phyloP scores from a whole-genome alignment of 2,329 filamentous ascomycete species.

The Diatrype stigma region DNA sequence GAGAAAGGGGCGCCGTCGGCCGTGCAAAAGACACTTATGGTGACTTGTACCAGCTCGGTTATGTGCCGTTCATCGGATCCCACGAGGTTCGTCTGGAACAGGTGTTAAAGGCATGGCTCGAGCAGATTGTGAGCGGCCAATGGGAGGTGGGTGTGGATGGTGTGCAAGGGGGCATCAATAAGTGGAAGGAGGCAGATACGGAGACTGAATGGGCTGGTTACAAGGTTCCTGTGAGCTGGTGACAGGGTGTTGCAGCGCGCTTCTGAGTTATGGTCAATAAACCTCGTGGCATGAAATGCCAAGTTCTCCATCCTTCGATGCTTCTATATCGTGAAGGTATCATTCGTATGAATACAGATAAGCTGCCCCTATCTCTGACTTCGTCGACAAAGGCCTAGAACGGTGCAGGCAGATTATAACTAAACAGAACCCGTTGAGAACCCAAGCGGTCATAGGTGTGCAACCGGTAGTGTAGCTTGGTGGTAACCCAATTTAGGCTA shows the following conservation, averaged over 20 bases:
- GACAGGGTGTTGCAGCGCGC: slow-evolving; percentile 21
- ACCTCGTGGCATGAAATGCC: too few relatives aligned
- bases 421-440: too few relatives aligned
- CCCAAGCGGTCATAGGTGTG: too few relatives aligned
- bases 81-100: slow-evolving; percentile 16
- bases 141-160: slow-evolving; percentile 22
- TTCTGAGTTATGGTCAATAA: too few relatives aligned
- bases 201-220: slow-evolving; percentile 13
- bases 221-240: slow-evolving; percentile 25
- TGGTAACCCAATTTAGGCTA: neutral
- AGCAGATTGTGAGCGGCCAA: slow-evolving; percentile 21
- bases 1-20: neutral
- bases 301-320: too few relatives aligned
- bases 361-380: too few relatives aligned
- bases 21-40: neutral
- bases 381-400: too few relatives aligned
- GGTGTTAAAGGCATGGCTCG: slow-evolving; percentile 23
- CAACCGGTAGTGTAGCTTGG: neutral
- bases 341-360: too few relatives aligned
- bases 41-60: slow-evolving; percentile 13
- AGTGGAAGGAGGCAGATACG: slow-evolving; percentile 26
- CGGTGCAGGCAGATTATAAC: too few relatives aligned
- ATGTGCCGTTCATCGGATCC: slow-evolving; percentile 9
- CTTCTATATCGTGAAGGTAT: too few relatives aligned
- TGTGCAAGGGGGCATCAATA: slow-evolving; percentile 24